Base-by-base conservation (phyloP, 2,329 filamentous ascomycete species). In the Fusarium annulatum region DNA sequence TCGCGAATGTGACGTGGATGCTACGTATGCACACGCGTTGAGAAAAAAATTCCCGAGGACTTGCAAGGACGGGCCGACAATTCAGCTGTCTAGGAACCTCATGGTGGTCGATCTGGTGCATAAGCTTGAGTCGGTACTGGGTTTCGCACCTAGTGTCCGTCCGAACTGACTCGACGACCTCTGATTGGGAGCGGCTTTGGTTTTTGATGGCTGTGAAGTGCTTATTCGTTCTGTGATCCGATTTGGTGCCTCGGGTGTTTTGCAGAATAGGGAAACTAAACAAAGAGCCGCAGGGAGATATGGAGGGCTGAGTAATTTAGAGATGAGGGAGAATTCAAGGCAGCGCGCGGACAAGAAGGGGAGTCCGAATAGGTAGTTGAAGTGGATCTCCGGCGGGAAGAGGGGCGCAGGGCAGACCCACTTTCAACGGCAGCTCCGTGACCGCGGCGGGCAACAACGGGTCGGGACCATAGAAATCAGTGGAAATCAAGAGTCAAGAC, bases 391-490 rank as follows among this genome's bases (percentile, higher is more conserved):
- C 71, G 67, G 67, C 51, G 61, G 68, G 45, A 49, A 41, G 69
- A 71, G 61, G 69, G 61, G 66, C 71, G 39, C 36, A 69, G 53
- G 43, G 7, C 23, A 26, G 70, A 49, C 49, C 71, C 71, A 62
- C 71, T 65, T 43, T 64, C 59, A 56, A 68, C 71, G 71, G 71
- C 71, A 67, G 67, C 67, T 74, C 71, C 71, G 71, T 69, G 62
- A 66, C 70, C 71, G 53, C 55, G 57, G 59, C 71, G 71, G 71
- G 64, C 71, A 74, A 71, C 51, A 73, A 71, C 62, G 71, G 71
- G 71, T 34, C 64, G 52, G 45, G 21, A 12, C 56, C 45, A 30
- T 19, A 53, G 33, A 41, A 59, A 43, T 69, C 68, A 60, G 67
- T 34, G 46, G 42, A 59, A 45, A 43, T 41, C 23, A 51, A 39